Evolutionary conservation across 148 eudicot genomes (phyloP), one percentile per base, ranked within the genome.

Genomic region (Heliosperma pusillum): DNA sequence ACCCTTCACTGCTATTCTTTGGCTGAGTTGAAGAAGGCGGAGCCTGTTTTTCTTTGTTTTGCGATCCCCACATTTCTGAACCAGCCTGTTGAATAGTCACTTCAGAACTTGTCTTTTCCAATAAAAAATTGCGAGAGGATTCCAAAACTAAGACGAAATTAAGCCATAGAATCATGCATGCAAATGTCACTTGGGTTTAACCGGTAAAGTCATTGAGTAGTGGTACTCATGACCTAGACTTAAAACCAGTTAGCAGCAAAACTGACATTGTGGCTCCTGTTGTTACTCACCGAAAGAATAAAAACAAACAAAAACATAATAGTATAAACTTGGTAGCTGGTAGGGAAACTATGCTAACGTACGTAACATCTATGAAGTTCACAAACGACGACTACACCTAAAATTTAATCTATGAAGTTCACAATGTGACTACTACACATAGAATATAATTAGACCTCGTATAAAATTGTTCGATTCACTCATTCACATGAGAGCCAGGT

Each of bases 61-160:
- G 40, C 5, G 67, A 29, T 17, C 67, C 42, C 67, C 67, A 63
- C 44, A 16, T 17, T 63, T 40, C 67, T 29, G 67, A 27, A 25
- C 67, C 67, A 63, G 24, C 74, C 74, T 73, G 76, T 22, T 73
- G 53, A 40, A 20, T 42, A 53, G 53, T 7, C 52, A 40, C 45
- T 17, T 67, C 16, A 42, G 17, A 66, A 66, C 70, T 40, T 20
- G n/a, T 56, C 60, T 16, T 56, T 56, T 56, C 17, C 60, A 4
- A 12, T 10, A 52, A 52, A 15, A 2, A 19, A 4, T 56, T 15
- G 6, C 8, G n/a, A 19, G n/a, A 56, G 19, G 1, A 56, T 15
- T 19, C 22, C 21, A 56, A 56, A 56, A 16, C 3, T 56, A 56
- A 56, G 60, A 56, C 20, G n/a, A 17, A 16, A 56, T 16, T 15